Base-by-base conservation (phyloP, 495 filamentous ascomycete genomes). In the Astrothelium subdiscretum region DNA sequence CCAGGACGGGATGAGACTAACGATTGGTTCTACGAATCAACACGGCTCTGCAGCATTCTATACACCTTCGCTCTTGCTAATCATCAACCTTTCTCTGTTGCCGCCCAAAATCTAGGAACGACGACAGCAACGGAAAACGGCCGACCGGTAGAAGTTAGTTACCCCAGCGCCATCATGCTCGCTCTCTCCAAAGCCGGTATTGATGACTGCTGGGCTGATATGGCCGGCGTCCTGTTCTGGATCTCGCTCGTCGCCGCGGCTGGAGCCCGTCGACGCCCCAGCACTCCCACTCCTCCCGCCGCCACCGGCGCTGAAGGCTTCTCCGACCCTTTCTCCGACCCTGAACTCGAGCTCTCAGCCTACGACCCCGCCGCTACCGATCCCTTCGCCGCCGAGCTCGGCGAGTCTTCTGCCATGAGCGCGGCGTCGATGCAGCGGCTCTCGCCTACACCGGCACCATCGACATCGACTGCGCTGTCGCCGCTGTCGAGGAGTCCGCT, bases 81-180 rank as follows among this genome's bases (percentile, higher is more conserved):
- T 32, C 72, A 74, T 29, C 67, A 71, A 31, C 72, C 76, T 15
- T 65, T 79, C 18, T 74, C 76, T 2, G 65, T 68, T 22, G 74
- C 74, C 3, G 69, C 71, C 0, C 65, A 69, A 24, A 64, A 68
- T 51, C 67, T 68, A 3, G 68, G 68, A 58, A 69, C 70, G 26
- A 65, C 70, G 58, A 68, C 66, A 20, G 66, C 42, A 2, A 60
- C 26, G 59, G 24, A 57, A 35, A 58, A 63, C 61, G 24, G 31
- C 12, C 48, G 48, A 5, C n/a, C 48, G 6, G 48, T 54, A n/a
- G 48, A 54, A 2, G 48, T 54, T 24, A 54, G 20, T 24, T 54
- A 54, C 48, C 22, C 48, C 6, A n/a, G 48, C 24, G 48, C 48
- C 48, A 27, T 52, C 60, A 31, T 62, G 57, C 48, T 60, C 38